A percentile compares a stretch with the other conserved stretches of the same genome.
phyloP scores from a whole-genome alignment of 805 yeast species.

The Debaryomyces maramus region DNA sequence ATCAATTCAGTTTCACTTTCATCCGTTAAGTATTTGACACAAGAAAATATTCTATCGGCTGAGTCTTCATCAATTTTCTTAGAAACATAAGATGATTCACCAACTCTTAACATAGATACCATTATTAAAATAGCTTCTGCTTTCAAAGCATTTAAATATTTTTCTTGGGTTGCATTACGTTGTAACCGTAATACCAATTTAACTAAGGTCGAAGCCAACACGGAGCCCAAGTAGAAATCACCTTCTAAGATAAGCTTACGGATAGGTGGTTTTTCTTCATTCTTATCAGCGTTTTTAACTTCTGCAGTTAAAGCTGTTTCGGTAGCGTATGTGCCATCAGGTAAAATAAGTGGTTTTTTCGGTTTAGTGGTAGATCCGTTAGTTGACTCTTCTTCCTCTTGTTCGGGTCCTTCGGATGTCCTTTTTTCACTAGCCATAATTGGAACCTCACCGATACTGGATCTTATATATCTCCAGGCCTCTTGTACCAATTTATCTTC shows the following conservation, averaged over 20 bases:
- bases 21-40: conserved; percentile 75
- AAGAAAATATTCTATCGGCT: conserved; percentile 88
- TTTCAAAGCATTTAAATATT: conserved; percentile 74
- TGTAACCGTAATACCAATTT: conserved; percentile 80
- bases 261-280: conserved; percentile 62
- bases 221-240: conserved; percentile 88
- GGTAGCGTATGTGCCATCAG: conserved; percentile 99
- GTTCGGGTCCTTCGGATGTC: conserved; percentile 19
- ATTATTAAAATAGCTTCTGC: conserved; percentile 93
- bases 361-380: conserved; percentile 25
- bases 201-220: conserved; percentile 82
- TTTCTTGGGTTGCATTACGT: conserved; percentile 52
- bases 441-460: conserved; percentile 88
- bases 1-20: conserved; percentile 53
- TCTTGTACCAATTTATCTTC: conserved; percentile 71
- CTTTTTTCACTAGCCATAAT: conserved; percentile 66
- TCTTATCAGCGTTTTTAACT: conserved; percentile 28
- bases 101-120: conserved; percentile 88
- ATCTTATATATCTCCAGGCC: conserved; percentile 85
- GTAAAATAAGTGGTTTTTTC: conserved; percentile 72
- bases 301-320: conserved; percentile 74
- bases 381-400: conserved; percentile 35
- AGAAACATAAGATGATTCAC: conserved; percentile 67
- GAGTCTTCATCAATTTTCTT: conserved; percentile 94
- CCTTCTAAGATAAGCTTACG: conserved; percentile 82